Conservation (phyloP, 148 eudicot species). For the Heliosperma pusillum region DNA sequence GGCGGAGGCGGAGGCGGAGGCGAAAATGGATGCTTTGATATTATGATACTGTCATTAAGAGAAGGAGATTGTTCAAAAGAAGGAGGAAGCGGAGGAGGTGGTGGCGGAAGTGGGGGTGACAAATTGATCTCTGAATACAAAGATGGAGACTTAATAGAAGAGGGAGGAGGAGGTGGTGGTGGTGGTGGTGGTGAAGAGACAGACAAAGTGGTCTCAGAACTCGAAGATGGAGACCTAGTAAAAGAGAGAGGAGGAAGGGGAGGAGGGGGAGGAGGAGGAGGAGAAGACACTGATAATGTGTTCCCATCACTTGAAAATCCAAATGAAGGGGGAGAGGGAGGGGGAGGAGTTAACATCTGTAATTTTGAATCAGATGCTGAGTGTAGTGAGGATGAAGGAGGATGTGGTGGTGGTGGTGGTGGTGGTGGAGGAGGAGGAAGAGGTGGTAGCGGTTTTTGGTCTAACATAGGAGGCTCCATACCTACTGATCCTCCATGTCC, state of each 20-base stretch:
- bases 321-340: slow-evolving; percentile 17
- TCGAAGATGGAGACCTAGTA: slow-evolving; percentile 5
- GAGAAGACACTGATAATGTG: slow-evolving; percentile 2
- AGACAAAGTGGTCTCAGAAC: slow-evolving; percentile 7
- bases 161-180: slow-evolving; percentile 6
- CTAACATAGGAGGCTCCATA: slow-evolving; percentile 7
- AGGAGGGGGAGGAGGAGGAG: slow-evolving; percentile 22
- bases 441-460: slow-evolving; percentile 17
- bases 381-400: slow-evolving; percentile 15
- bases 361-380: slow-evolving; percentile 16
- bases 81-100: slow-evolving; percentile 14
- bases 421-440: slow-evolving; percentile 22
- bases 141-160: background rate
- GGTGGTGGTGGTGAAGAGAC: slow-evolving; percentile 1
- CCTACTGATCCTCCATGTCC: slow-evolving; percentile 7
- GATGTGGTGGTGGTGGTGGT: slow-evolving; percentile 25
- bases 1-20: slow-evolving; percentile 16
- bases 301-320: slow-evolving; percentile 7
- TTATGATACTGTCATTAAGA: slow-evolving; percentile 14
- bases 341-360: slow-evolving; percentile 11
- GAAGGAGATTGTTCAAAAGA: slow-evolving; percentile 7
- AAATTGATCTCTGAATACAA: too few species aligned
- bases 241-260: slow-evolving; percentile 23
- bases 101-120: background rate
- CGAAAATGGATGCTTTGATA: background rate